Conservation (phyloP, 345 rosid genomes). For the Geranium rotundifolium region DNA sequence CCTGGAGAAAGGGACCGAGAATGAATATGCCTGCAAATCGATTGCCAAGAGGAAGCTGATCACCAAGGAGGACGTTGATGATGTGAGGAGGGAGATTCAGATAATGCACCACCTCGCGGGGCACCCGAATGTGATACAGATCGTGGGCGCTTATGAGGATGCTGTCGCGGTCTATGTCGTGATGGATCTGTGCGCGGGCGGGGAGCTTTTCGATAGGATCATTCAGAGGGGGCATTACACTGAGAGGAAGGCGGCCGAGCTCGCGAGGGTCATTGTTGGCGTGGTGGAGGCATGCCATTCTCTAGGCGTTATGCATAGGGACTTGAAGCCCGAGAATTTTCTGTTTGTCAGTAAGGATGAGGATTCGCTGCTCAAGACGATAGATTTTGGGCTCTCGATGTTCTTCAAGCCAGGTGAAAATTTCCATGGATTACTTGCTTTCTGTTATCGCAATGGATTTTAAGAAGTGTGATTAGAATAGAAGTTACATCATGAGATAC, state of each 20-base stretch:
- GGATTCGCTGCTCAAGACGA: conserved; percentile 65
- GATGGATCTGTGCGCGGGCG: conserved; percentile 89
- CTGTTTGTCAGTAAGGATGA: conserved; percentile 58
- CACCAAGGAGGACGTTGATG: conserved; percentile 63
- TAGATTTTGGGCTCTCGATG: conserved; percentile 84
- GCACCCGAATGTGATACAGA: conserved; percentile 69
- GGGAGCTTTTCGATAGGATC: conserved; percentile 85
- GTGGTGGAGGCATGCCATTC: conserved; percentile 87
- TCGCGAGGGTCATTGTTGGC: conserved; percentile 65
- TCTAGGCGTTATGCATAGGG: conserved; percentile 88
- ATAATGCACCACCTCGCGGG: conserved; percentile 94
- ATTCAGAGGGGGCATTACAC: conserved; percentile 79
- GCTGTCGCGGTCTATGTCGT: conserved; percentile 77
- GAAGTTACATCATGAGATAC: too few species aligned
- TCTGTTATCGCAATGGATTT: neutral
- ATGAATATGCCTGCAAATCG: conserved; percentile 71
- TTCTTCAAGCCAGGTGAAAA: conserved; percentile 79
- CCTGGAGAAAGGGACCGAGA: conserved; percentile 47
- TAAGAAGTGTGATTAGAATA: neutral
- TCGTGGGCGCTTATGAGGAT: conserved; percentile 76
- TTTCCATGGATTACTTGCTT: neutral
- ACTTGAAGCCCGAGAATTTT: conserved; percentile 95
- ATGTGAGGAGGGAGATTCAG: conserved; percentile 83
- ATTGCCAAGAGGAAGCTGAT: conserved; percentile 78
- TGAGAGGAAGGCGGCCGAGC: conserved; percentile 72